Percentiles rank a stretch among this genome's conserved stretches.
These are phyloP conservation scores for Blakeslea trispora DNA, from an alignment of 371 early-diverging fungal species.

Conservation along the genomic window DNA sequence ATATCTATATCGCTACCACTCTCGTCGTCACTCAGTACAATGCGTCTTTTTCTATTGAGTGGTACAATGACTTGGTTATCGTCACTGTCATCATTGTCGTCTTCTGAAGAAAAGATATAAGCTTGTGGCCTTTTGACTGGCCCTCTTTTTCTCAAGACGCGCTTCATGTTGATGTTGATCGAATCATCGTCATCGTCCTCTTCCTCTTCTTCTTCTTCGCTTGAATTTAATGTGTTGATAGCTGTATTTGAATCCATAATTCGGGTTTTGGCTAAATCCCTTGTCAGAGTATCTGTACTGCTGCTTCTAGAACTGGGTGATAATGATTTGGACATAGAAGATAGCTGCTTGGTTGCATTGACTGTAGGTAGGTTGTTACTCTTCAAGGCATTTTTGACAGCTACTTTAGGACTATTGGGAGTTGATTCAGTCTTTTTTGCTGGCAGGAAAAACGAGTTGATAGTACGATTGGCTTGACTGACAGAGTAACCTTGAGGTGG, in stretches of 20 bases:
- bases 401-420: not conserved
- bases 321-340: constrained; percentile 2
- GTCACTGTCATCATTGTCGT: constrained; percentile 7
- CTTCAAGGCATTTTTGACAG: constrained; percentile 11
- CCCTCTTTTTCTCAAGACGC: not conserved
- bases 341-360: not conserved
- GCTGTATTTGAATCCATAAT: not conserved
- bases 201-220: constrained; percentile 6
- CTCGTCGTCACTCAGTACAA: constrained; percentile 7
- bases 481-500: not conserved
- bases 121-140: not conserved
- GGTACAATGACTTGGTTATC: not conserved
- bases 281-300: constrained; percentile 10
- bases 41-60: not conserved
- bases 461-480: not conserved
- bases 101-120: not conserved
- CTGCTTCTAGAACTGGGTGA: constrained; percentile 1
- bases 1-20: constrained; percentile 11
- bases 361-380: not conserved
- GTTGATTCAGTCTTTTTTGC: constrained; percentile 1
- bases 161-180: not conserved
- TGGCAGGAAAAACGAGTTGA: constrained; percentile 21
- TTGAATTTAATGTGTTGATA: not conserved
- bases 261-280: not conserved
- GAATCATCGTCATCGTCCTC: constrained; percentile 2